Evolutionary conservation across 1,284 basidiomycete species (phyloP).

Genomic region (Naganishia sp.): DNA sequence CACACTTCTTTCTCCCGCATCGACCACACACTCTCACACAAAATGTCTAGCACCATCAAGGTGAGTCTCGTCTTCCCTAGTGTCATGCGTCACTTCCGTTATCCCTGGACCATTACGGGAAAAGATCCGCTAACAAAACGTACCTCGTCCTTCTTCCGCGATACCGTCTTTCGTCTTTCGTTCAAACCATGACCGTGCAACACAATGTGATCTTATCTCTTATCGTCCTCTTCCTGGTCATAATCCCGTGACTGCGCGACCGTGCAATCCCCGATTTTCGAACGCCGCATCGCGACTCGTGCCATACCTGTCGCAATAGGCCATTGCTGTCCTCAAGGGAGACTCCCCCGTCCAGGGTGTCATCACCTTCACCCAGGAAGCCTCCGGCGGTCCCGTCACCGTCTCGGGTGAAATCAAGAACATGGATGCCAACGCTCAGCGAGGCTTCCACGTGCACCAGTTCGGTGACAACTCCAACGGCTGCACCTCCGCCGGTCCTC

Average conservation of each 20-base stretch:
- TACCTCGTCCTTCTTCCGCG: neutral
- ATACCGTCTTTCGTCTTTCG: neutral
- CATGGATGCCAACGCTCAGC: slow-evolving; percentile 62
- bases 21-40: neutral
- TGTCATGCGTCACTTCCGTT: neutral
- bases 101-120: neutral
- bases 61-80: neutral
- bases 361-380: slow-evolving; percentile 66
- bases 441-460: slow-evolving; percentile 76
- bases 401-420: slow-evolving; percentile 65
- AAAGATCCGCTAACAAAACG: neutral
- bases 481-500: slow-evolving; percentile 69
- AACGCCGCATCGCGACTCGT: neutral
- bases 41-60: slow-evolving; percentile 29
- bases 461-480: slow-evolving; percentile 68
- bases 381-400: slow-evolving; percentile 61
- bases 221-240: neutral
- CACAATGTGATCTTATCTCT: neutral
- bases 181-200: neutral
- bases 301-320: slow-evolving; percentile 53
- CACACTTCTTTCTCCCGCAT: neutral
- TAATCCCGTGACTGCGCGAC: slow-evolving; percentile 1
- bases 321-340: slow-evolving; percentile 67
- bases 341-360: slow-evolving; percentile 64
- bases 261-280: neutral